phyloP scores from a whole-genome alignment of 768 basidiomycete genomes.

The Mycena galericulata region DNA sequence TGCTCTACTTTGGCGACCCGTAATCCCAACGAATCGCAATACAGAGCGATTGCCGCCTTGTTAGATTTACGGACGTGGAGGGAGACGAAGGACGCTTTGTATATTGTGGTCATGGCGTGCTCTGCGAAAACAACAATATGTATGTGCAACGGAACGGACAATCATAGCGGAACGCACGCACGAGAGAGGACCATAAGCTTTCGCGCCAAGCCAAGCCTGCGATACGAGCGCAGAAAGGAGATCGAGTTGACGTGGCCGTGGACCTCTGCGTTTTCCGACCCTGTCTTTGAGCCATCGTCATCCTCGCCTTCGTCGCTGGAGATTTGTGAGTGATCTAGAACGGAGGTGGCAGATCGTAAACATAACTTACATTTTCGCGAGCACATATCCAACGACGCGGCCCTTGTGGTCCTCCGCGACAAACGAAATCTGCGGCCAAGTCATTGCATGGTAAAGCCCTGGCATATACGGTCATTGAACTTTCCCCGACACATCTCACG shows the following conservation, averaged over 20 bases:
- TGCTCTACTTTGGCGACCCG: slow-evolving; percentile 87
- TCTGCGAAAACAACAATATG: not conserved
- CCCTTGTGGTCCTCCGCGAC: too few relatives aligned
- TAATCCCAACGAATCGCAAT: slow-evolving; percentile 92
- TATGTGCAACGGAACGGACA: not conserved
- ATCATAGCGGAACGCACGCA: slow-evolving; percentile 53
- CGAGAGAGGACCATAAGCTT: slow-evolving; percentile 95
- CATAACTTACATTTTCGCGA: too few relatives aligned
- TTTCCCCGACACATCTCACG: too few relatives aligned
- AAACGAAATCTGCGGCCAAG: too few relatives aligned
- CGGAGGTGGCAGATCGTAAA: too few relatives aligned
- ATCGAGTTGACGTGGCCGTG: slow-evolving; percentile 98
- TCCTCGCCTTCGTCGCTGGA: slow-evolving; percentile 66
- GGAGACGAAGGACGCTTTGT: slow-evolving; percentile 85
- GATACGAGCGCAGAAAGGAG: slow-evolving; percentile 90
- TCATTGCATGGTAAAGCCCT: too few relatives aligned
- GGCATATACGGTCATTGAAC: too few relatives aligned
- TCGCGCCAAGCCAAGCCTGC: slow-evolving; percentile 93
- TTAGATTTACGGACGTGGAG: slow-evolving; percentile 97
- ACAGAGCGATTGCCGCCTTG: slow-evolving; percentile 88
- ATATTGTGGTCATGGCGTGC: slow-evolving; percentile 58
- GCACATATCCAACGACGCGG: too few relatives aligned
- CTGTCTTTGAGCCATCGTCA: slow-evolving; percentile 55
- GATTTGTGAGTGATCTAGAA: too few relatives aligned
- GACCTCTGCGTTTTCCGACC: slow-evolving; percentile 49